Evolutionary conservation across 129 eudicot genomes (phyloP), one percentile per base, ranked within the genome.

Genomic region (Mikania micrantha): DNA sequence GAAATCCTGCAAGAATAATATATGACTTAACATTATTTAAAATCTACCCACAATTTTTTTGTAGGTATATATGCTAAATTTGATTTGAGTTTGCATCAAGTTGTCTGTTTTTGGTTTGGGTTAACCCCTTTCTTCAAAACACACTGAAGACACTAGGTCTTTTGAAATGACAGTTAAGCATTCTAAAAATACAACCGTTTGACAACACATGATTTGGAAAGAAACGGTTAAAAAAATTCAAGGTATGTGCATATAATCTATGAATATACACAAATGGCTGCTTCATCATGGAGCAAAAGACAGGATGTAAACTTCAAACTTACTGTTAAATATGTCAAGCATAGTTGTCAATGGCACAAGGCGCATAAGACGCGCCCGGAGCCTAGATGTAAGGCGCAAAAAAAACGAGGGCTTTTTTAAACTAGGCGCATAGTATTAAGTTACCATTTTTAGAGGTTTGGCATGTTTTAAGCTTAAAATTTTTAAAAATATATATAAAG

Each of bases 1-100:
- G 62, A 76, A 73, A 75, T 89, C 88, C 98, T 93, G 88, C 56
- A 58, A 9, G 69, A 0, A 48, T n/a, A 6, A 72, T 53, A 68
- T 22, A 50, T 15, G 5, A 49, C 20, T 40, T 40, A 32, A 56
- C 48, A 49, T 21, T n/a, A 50, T 41, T 69, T 49, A 3, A 9
- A 42, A 67, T 49, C 73, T 20, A 50, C 24, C 39, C 34, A 27
- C 60, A 34, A 4, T 9, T 1, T 32, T 15, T 52, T 34, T 7
- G 4, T 48, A 50, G 1, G 9, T 7, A 24, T 40, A 21, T 28
- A 25, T 21, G 68, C 32, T 39, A 35, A 60, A 60, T 31, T 29
- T 59, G 66, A 17, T 47, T 47, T 47, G 50, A 44, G 50, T 44
- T 44, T n/a, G 20, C n/a, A 44, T 15, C 1, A 44, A 44, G 20